phyloP scores from a whole-genome alignment of 352 stramenopile genomes.

The Nothophytophthora sp. region DNA sequence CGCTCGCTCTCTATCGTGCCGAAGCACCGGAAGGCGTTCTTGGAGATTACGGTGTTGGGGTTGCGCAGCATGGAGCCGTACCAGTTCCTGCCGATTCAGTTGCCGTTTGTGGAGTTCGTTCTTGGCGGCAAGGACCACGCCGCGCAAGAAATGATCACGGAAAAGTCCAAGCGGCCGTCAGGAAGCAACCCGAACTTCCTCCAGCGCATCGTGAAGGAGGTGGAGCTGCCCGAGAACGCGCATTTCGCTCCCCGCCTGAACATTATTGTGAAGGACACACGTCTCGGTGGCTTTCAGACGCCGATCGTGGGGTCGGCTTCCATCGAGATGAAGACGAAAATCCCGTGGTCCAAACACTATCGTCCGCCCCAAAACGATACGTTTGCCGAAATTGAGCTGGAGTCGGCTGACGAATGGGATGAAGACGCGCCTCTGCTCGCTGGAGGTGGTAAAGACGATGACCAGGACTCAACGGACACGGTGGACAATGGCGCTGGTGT shows the following conservation, averaged over 20 bases:
- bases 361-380: constrained; percentile 46
- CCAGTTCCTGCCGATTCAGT: constrained; percentile 84
- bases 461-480: constrained; percentile 27
- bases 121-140: constrained; percentile 64
- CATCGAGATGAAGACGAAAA: constrained; percentile 74
- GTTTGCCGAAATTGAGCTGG: constrained; percentile 53
- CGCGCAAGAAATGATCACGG: constrained; percentile 69
- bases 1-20: constrained; percentile 64
- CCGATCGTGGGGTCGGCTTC: constrained; percentile 77
- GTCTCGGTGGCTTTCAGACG: constrained; percentile 86
- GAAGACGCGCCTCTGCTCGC: constrained; percentile 39
- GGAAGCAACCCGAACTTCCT: constrained; percentile 89
- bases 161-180: constrained; percentile 75
- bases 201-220: constrained; percentile 79
- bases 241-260: constrained; percentile 86
- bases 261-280: constrained; percentile 82
- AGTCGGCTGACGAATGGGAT: constrained; percentile 34
- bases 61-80: constrained; percentile 78
- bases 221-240: constrained; percentile 84
- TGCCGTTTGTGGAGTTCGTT: constrained; percentile 87
- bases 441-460: constrained; percentile 3
- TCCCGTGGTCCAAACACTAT: constrained; percentile 72
- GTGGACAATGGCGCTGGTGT: constrained; percentile 64
- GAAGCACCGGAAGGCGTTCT: constrained; percentile 58
- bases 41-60: constrained; percentile 84